Conservation (phyloP, 805 yeast genomes). For the Starmerella vaccinii region DNA sequence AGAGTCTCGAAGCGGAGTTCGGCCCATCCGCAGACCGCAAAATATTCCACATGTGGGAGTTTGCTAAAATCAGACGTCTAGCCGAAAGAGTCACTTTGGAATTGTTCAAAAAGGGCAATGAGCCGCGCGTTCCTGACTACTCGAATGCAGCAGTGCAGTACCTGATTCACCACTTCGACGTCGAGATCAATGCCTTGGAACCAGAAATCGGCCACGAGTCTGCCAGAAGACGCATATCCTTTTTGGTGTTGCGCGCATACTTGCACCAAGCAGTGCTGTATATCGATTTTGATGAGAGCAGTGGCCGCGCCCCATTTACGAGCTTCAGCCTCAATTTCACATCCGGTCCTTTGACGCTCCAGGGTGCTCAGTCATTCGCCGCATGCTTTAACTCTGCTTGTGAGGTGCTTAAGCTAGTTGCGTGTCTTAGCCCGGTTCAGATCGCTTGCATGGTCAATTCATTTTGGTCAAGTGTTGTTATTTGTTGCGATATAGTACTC, state of each 20-base stretch:
- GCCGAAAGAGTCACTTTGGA: constrained; percentile 39
- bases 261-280: constrained; percentile 32
- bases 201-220: constrained; percentile 22
- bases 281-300: constrained; percentile 19
- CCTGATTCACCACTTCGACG: constrained; percentile 42
- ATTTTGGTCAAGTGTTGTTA: constrained; percentile 26
- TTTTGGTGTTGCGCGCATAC: constrained; percentile 42
- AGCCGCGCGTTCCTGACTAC: constrained; percentile 32
- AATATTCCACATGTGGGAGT: constrained; percentile 21
- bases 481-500: constrained; percentile 27
- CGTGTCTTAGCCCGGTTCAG: constrained; percentile 31
- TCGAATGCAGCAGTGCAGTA: constrained; percentile 33
- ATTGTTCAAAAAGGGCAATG: constrained; percentile 34
- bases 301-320: constrained; percentile 32
- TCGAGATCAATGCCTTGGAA: constrained; percentile 32
- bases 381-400: constrained; percentile 25
- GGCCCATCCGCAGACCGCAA: constrained; percentile 1
- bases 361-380: constrained; percentile 25
- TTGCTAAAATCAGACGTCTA: constrained; percentile 51
- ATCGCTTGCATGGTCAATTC: constrained; percentile 44
- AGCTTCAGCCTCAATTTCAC: constrained; percentile 28
- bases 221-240: constrained; percentile 6
- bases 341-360: constrained; percentile 21
- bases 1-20: constrained; percentile 27
- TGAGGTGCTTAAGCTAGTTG: constrained; percentile 21